phyloP scores from a whole-genome alignment of 306 rosid genomes.

The Lathyrus aphaca region DNA sequence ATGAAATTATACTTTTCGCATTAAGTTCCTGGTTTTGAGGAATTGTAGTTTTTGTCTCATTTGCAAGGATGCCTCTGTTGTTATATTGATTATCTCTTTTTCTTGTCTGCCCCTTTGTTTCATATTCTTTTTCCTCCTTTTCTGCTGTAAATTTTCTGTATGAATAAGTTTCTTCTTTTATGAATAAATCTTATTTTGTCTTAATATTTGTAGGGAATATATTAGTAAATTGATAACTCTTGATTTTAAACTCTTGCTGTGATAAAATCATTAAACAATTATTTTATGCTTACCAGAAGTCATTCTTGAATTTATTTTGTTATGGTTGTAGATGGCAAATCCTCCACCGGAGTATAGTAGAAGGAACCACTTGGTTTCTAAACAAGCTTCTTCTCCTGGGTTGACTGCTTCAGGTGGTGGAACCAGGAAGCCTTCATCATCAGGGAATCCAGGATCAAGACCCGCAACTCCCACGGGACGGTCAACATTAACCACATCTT shows the following conservation, averaged over 20 bases:
- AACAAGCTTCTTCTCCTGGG: slow-evolving; percentile 67
- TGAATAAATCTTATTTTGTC: background rate
- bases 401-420: slow-evolving; percentile 71
- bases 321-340: slow-evolving; percentile 71
- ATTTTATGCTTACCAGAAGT: slow-evolving; percentile 35
- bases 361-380: slow-evolving; percentile 64
- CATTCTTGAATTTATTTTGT: slow-evolving; percentile 41
- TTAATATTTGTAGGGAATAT: slow-evolving; percentile 14
- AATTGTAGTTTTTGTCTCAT: background rate
- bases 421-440: slow-evolving; percentile 74
- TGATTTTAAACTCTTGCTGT: slow-evolving; percentile 4
- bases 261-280: slow-evolving; percentile 19
- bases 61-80: slow-evolving; percentile 3
- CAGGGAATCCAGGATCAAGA: slow-evolving; percentile 88
- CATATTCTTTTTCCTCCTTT: slow-evolving; percentile 8
- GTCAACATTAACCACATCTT: slow-evolving; percentile 56
- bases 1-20: slow-evolving; percentile 3
- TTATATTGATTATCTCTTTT: slow-evolving; percentile 18
- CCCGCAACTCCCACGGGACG: slow-evolving; percentile 88
- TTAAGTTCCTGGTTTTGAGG: slow-evolving; percentile 17
- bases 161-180: slow-evolving; percentile 17
- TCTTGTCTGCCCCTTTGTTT: slow-evolving; percentile 26
- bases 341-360: slow-evolving; percentile 64
- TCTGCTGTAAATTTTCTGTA: background rate
- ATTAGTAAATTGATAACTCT: slow-evolving; percentile 1